phyloP scores from a whole-genome alignment of 2,329 filamentous ascomycete genomes.

The Reticulascus tulasneorum region DNA sequence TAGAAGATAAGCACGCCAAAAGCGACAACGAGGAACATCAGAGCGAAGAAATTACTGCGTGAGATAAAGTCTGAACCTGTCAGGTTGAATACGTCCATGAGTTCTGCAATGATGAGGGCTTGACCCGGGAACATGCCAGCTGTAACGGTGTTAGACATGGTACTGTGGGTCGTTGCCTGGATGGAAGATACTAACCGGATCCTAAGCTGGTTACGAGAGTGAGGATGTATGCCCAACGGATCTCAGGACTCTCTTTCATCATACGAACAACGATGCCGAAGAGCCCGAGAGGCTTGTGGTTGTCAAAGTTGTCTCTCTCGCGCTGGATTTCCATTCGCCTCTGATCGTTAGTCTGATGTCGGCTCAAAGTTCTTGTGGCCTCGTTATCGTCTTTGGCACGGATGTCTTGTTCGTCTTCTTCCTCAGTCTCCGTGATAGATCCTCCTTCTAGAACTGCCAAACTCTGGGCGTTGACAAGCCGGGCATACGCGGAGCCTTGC shows the following conservation, averaged over 20 bases:
- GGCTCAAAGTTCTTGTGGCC: conserved; percentile 24
- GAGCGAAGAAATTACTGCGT: conserved; percentile 47
- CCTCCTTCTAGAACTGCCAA: conserved; percentile 22
- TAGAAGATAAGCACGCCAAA: conserved; percentile 41
- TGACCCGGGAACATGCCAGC: conserved; percentile 38
- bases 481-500: conserved; percentile 43
- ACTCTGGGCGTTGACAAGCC: conserved; percentile 41
- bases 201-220: conserved; percentile 25
- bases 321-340: conserved; percentile 26
- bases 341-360: conserved; percentile 24
- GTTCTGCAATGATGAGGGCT: conserved; percentile 36
- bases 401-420: conserved; percentile 11
- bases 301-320: conserved; percentile 32
- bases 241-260: conserved; percentile 31
- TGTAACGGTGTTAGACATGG: background rate
- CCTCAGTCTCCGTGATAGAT: conserved; percentile 18
- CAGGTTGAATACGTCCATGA: conserved; percentile 37
- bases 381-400: conserved; percentile 12
- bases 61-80: conserved; percentile 25
- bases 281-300: conserved; percentile 26
- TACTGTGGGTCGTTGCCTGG: no score
- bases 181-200: conserved; percentile 15
- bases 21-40: conserved; percentile 52
- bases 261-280: conserved; percentile 26
- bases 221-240: conserved; percentile 30